phyloP scores from a whole-genome alignment of 495 filamentous ascomycete species.

The Penicillium maclennaniae region DNA sequence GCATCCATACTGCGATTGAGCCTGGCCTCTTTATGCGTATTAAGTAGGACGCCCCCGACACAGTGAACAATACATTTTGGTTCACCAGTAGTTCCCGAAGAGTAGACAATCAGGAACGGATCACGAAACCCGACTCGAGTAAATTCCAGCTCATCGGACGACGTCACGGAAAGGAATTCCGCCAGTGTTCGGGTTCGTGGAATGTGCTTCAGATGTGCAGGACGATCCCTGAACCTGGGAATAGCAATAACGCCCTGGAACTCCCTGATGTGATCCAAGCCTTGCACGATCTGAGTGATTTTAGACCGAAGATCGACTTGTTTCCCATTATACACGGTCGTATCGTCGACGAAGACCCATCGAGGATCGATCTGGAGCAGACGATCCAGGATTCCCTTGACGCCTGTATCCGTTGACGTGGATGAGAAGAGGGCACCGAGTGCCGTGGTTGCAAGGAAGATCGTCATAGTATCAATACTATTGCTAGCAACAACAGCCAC shows the following conservation, averaged over 20 bases:
- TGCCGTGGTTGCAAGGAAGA: conserved; percentile 60
- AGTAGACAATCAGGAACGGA: conserved; percentile 75
- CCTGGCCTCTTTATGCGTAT: conserved; percentile 53
- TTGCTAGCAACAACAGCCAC: conserved; percentile 69
- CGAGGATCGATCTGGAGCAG: conserved; percentile 65
- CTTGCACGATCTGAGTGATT: conserved; percentile 60
- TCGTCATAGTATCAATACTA: conserved; percentile 61
- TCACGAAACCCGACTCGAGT: conserved; percentile 46
- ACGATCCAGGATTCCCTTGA: conserved; percentile 69
- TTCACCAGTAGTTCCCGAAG: conserved; percentile 70
- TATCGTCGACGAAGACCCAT: conserved; percentile 74
- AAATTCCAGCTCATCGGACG: conserved; percentile 47
- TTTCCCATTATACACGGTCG: conserved; percentile 73
- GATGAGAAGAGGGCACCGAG: conserved; percentile 68
- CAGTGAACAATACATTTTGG: conserved; percentile 77
- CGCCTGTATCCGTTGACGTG: conserved; percentile 73
- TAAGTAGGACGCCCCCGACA: conserved; percentile 15
- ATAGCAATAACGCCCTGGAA: conserved; percentile 62
- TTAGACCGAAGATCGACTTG: conserved; percentile 64
- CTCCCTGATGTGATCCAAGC: conserved; percentile 53
- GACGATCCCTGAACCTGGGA: conserved; percentile 54
- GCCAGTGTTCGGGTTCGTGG: conserved; percentile 51
- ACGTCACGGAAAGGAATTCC: conserved; percentile 46
- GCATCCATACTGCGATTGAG: conserved; percentile 54
- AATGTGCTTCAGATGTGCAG: conserved; percentile 54